Percentiles rank a stretch among this genome's conserved stretches.
Conservation (phyloP, 805 yeast species). For the Metschnikowia corniflorae region DNA sequence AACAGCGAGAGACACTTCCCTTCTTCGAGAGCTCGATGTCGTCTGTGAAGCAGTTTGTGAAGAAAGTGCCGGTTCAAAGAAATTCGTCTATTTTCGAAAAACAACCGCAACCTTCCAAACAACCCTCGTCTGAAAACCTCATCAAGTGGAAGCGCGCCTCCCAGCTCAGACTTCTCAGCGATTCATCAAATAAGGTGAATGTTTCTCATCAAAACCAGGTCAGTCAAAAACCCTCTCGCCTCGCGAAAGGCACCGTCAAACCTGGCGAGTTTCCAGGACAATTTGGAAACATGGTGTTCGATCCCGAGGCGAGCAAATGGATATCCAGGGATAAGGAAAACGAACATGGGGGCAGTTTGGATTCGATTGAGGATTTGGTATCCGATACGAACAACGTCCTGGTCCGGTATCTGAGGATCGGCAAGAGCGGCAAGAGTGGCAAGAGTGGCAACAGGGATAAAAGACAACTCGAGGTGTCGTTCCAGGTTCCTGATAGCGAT, state of each 20-base stretch:
- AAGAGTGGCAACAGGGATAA: slow-evolving; percentile 1
- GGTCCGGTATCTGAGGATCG: background rate
- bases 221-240: background rate
- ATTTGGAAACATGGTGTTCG: slow-evolving; percentile 36
- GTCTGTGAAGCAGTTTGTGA: slow-evolving; percentile 11
- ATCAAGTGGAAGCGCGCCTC: slow-evolving; percentile 39
- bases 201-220: background rate
- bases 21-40: slow-evolving; percentile 13
- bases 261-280: slow-evolving; percentile 35
- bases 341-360: slow-evolving; percentile 27
- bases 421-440: background rate
- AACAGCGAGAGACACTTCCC: slow-evolving; percentile 1
- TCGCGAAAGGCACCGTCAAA: slow-evolving; percentile 29
- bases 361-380: slow-evolving; percentile 36
- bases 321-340: slow-evolving; percentile 24
- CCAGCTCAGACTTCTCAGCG: slow-evolving; percentile 26
- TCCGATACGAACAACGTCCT: slow-evolving; percentile 1
- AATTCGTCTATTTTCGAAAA: background rate
- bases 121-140: slow-evolving; percentile 10
- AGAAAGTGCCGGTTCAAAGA: background rate
- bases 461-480: slow-evolving; percentile 35
- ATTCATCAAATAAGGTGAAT: slow-evolving; percentile 5
- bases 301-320: slow-evolving; percentile 31
- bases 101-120: background rate
- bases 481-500: slow-evolving; percentile 30